Conservation (phyloP, 139 green algal genomes). For the Chlamydomonas schloesseri region DNA sequence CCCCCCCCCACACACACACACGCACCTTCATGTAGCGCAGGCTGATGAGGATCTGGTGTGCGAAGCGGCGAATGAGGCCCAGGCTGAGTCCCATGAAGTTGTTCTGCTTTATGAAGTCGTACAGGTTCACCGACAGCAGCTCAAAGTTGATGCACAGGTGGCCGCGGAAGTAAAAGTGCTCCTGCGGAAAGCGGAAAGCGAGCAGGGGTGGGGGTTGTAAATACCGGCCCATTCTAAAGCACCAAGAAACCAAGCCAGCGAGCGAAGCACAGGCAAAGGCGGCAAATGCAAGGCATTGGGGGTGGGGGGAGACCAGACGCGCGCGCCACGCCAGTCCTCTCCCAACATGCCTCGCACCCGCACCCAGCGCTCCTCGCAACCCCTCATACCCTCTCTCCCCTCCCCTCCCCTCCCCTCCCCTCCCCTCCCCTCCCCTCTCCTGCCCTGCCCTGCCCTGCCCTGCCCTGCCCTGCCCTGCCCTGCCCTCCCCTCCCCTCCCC, state of each 20-base stretch:
- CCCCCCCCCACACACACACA: too few relatives aligned
- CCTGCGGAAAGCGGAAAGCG: slow-evolving; percentile 55
- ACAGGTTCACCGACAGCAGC: slow-evolving; percentile 90
- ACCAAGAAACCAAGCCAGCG: too few relatives aligned
- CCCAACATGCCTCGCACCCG: too few relatives aligned
- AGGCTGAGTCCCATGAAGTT: slow-evolving; percentile 82
- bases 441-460: too few relatives aligned
- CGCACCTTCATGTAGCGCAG: slow-evolving; percentile 57
- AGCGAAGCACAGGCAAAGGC: too few relatives aligned
- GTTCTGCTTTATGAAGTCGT: slow-evolving; percentile 91
- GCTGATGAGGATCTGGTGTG: slow-evolving; percentile 69
- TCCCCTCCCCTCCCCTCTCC: too few relatives aligned
- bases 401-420: too few relatives aligned
- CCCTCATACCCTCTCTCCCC: too few relatives aligned
- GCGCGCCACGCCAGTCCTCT: too few relatives aligned
- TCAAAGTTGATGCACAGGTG: slow-evolving; percentile 94
- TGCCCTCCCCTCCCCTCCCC: not conserved
- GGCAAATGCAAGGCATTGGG: slow-evolving; percentile 43
- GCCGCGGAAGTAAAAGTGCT: slow-evolving; percentile 85
- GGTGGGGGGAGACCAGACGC: not conserved
- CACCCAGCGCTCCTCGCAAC: too few relatives aligned
- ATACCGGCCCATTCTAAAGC: too few relatives aligned
- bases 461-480: not conserved
- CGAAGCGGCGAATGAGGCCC: slow-evolving; percentile 79
- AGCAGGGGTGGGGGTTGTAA: too few relatives aligned